Percentiles rank a stretch among this genome's conserved stretches.
Conservation (phyloP, 306 rosid genomes). For the Rubus idaeus region DNA sequence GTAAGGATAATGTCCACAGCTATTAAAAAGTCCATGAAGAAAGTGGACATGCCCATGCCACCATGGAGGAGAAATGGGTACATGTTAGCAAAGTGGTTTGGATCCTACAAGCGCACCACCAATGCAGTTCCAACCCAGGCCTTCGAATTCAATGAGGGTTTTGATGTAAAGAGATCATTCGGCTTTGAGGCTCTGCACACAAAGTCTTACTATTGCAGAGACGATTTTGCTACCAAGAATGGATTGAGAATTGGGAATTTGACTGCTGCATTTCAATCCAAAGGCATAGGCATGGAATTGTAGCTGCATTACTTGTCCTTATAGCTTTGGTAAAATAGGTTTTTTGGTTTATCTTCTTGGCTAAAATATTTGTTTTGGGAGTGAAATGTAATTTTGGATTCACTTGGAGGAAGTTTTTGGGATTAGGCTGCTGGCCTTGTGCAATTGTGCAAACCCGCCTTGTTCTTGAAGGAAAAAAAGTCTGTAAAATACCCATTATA, state of each 20-base stretch:
- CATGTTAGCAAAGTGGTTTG: slow-evolving; percentile 78
- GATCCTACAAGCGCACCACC: slow-evolving; percentile 65
- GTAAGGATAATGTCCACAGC: slow-evolving; percentile 63
- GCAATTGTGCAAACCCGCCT: background rate
- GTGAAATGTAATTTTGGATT: background rate
- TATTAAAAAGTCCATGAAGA: slow-evolving; percentile 64
- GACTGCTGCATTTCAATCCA: slow-evolving; percentile 44
- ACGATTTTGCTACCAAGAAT: slow-evolving; percentile 26
- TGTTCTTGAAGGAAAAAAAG: background rate
- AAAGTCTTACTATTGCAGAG: slow-evolving; percentile 44
- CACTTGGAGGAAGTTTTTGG: background rate
- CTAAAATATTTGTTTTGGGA: background rate
- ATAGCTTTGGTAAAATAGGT: background rate
- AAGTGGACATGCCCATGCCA: slow-evolving; percentile 46
- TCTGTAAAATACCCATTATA: background rate
- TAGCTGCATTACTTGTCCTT: background rate
- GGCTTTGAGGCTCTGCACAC: slow-evolving; percentile 41
- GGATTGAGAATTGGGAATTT: slow-evolving; percentile 55
- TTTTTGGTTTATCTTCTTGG: background rate
- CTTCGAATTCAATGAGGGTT: background rate
- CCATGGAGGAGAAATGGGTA: slow-evolving; percentile 87
- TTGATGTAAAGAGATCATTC: slow-evolving; percentile 24
- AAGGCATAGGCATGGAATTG: background rate
- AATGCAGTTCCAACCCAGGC: slow-evolving; percentile 34
- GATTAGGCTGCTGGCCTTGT: background rate